These are phyloP conservation scores for Prunus padus DNA, from an alignment of 306 rosid genomes.

Conservation along the genomic window DNA sequence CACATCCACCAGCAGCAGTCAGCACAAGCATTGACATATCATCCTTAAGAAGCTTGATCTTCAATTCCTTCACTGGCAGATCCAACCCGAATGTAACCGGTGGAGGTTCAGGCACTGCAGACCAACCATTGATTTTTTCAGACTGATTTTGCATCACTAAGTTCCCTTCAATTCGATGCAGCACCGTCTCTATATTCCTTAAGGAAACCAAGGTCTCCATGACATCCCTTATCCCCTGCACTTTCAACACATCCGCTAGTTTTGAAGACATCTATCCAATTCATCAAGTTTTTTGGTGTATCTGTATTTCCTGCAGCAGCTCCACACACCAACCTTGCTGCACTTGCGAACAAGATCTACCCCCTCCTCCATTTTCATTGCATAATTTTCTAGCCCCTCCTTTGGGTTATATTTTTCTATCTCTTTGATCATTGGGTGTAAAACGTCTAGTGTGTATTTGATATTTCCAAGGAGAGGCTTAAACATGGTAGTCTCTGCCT, in stretches of 20 bases:
- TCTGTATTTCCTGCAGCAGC: neutral
- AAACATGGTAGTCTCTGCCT: neutral
- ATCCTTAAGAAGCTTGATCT: constrained; percentile 34
- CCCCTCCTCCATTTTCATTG: neutral
- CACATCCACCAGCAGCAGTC: constrained; percentile 51
- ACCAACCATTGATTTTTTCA: constrained; percentile 4
- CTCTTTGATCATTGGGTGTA: neutral
- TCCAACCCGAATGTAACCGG: constrained; percentile 50
- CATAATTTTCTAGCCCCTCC: neutral
- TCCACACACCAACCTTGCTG: neutral
- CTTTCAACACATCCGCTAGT: neutral
- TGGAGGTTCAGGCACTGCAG: constrained; percentile 39
- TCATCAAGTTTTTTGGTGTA: neutral
- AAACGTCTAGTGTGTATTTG: neutral
- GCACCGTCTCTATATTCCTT: neutral
- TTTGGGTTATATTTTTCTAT: neutral
- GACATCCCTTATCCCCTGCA: neutral
- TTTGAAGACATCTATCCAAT: neutral
- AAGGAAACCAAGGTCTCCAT: constrained; percentile 6
- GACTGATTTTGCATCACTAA: neutral
- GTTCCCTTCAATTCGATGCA: constrained; percentile 2
- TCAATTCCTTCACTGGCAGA: constrained; percentile 42
- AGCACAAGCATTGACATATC: constrained; percentile 30
- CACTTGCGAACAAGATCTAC: neutral
- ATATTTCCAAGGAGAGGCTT: neutral